Conservation (phyloP, 192 early-diverging fungal genomes). For the Jimgerdemannia lactiflua region DNA sequence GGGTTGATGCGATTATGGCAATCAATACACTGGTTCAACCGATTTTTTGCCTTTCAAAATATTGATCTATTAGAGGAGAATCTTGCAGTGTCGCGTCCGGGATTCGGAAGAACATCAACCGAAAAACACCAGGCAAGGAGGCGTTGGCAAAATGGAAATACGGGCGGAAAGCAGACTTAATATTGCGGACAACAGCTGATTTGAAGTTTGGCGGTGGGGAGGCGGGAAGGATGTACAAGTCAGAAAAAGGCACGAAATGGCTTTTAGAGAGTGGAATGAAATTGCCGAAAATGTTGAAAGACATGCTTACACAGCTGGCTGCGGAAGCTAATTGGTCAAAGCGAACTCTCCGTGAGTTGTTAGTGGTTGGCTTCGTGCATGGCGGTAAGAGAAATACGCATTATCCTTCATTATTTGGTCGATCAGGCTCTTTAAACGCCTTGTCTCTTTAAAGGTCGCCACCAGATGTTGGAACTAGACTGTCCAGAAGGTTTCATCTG, state of each 20-base stretch:
- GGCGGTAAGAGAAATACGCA: not conserved
- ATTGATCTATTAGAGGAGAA: not conserved
- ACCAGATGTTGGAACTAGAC: constrained; percentile 11
- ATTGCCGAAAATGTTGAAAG: constrained; percentile 12
- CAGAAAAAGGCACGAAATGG: not conserved
- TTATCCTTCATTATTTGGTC: not conserved
- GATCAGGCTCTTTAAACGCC: not conserved
- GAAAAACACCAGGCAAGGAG: not conserved
- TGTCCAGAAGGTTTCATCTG: constrained; percentile 2
- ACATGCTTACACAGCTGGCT: not conserved
- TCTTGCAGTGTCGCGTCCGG: not conserved
- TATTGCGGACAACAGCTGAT: not conserved
- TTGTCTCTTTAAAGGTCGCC: constrained; percentile 2
- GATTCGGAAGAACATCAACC: constrained; percentile 5
- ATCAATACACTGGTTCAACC: not conserved
- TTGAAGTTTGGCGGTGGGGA: constrained; percentile 1
- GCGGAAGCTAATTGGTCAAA: not conserved
- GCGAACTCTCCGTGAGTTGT: not conserved
- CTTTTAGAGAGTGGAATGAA: constrained; percentile 5
- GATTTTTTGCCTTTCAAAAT: too few relatives aligned
- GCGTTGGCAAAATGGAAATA: not conserved
- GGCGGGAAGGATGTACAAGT: constrained; percentile 1
- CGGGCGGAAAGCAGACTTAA: too few relatives aligned
- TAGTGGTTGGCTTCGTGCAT: not conserved
- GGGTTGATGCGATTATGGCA: not conserved